Evolutionary conservation across 2,329 filamentous ascomycete species (phyloP), one percentile per base, ranked within the genome.

Genomic region (Aspergillus japonicus): DNA sequence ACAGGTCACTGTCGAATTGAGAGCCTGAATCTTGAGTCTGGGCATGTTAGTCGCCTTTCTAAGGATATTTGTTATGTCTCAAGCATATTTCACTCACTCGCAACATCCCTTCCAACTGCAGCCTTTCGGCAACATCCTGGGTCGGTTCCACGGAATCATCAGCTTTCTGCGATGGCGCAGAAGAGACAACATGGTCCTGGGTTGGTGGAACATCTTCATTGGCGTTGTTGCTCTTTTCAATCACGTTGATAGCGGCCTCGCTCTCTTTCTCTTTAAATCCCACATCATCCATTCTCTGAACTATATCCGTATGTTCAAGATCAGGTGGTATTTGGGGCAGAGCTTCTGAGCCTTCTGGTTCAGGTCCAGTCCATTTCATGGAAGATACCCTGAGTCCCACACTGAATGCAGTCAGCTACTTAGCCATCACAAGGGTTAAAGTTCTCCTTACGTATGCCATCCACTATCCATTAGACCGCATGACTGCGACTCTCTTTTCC

Each of bases 391-490:
- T 73, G 14, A 75, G 63, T 11, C 73, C 71, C 59, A 73, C 71
- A 42, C 71, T 76, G 42, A 3, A 19, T n/a, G n/a, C 24, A 8
- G 53, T 69, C 58, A 68, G 65, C 42, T 39, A 48, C 23, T 26
- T 31, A 16, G 44, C 42, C 12, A 10, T 12, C 35, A 11, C 10
- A 21, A 44, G 33, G 10, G 2, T n/a, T 5, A 1, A 5, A 19
- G 5, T 14, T 23, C 23, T 50, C 64, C 69, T 42, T 62, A 79
- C 74, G 69, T 70, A 67, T 82, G 79, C 62, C 70, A 77, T 47
- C 73, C 74, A 21, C 75, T 73, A 44, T 75, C 65, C 59, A 79
- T 73, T 19, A 59, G 47, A 53, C 73, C 69, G 65, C 71, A 70
- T 11, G 66, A 65, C 55, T 72, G 68, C 2, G 68, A 73, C 59